Conservation (phyloP, 345 rosid species). For the Microthlaspi erraticum region DNA sequence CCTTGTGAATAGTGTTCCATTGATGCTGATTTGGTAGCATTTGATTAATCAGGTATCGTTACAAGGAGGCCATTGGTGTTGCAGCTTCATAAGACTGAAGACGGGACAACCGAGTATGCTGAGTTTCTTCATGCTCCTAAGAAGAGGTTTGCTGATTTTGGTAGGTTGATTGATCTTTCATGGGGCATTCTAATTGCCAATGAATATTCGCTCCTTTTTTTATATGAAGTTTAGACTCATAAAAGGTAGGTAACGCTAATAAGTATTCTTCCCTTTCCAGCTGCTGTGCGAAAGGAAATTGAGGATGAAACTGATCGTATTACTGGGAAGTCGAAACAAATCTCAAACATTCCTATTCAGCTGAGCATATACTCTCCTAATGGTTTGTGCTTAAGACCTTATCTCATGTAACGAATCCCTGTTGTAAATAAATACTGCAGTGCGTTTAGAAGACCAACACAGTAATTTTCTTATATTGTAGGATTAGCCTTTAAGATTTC, state of each 20-base stretch:
- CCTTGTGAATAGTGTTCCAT: conserved; percentile 15
- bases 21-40: background rate
- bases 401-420: background rate
- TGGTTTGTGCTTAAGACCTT: conserved; percentile 56
- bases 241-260: conserved; percentile 15
- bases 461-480: background rate
- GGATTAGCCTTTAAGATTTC: background rate
- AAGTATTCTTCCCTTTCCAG: conserved; percentile 44
- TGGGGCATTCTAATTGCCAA: background rate
- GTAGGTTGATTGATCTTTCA: conserved; percentile 49
- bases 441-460: conserved; percentile 8
- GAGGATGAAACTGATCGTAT: conserved; percentile 74
- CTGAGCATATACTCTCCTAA: conserved; percentile 78
- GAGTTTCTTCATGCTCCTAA: conserved; percentile 98
- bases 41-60: conserved; percentile 70
- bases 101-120: conserved; percentile 76
- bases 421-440: background rate
- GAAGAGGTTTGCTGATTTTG: conserved; percentile 80
- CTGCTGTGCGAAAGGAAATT: conserved; percentile 69
- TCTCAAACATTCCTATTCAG: conserved; percentile 69
- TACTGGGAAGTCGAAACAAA: conserved; percentile 68
- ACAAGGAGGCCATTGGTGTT: conserved; percentile 96
- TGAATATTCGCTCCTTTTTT: background rate
- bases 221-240: conserved; percentile 8
- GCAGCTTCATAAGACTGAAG: conserved; percentile 92